phyloP scores from a whole-genome alignment of 108 stramenopile genomes.

The Conticribra weissflogii region DNA sequence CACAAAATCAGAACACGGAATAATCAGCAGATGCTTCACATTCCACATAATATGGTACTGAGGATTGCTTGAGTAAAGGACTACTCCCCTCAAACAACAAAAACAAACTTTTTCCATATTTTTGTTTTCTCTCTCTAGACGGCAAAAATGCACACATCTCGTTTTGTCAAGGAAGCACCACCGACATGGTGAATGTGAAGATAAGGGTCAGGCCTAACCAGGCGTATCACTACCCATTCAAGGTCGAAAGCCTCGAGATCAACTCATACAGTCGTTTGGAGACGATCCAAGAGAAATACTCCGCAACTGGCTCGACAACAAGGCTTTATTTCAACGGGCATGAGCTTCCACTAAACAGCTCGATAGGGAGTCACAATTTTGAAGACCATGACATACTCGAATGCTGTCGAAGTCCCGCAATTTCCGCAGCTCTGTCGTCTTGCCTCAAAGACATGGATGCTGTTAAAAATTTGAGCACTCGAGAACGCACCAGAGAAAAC shows the following conservation, averaged over 20 bases:
- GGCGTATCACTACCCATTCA: slow-evolving; percentile 45
- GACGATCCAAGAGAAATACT: slow-evolving; percentile 45
- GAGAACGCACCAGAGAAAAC: slow-evolving; percentile 33
- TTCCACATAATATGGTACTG: no score
- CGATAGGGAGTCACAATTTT: slow-evolving; percentile 57
- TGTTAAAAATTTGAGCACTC: slow-evolving; percentile 25
- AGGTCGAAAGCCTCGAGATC: slow-evolving; percentile 38
- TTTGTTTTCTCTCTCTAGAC: no score
- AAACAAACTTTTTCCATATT: no score
- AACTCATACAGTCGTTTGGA: slow-evolving; percentile 50
- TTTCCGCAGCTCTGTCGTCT: slow-evolving; percentile 49
- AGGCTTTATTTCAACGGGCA: slow-evolving; percentile 27
- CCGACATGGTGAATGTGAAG: slow-evolving; percentile 42
- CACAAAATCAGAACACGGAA: no score
- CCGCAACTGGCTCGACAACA: slow-evolving; percentile 29
- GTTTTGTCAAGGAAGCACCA: no score
- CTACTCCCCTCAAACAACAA: no score
- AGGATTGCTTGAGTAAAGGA: no score
- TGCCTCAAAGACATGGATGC: slow-evolving; percentile 53
- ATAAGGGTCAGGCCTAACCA: slow-evolving; percentile 43
- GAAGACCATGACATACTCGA: slow-evolving; percentile 50
- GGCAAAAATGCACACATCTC: no score
- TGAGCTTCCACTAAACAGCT: slow-evolving; percentile 55
- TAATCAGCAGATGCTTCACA: no score
- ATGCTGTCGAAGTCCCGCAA: slow-evolving; percentile 46